Conservation (phyloP, 495 filamentous ascomycete species). For the Hypomontagnella monticulosa region DNA sequence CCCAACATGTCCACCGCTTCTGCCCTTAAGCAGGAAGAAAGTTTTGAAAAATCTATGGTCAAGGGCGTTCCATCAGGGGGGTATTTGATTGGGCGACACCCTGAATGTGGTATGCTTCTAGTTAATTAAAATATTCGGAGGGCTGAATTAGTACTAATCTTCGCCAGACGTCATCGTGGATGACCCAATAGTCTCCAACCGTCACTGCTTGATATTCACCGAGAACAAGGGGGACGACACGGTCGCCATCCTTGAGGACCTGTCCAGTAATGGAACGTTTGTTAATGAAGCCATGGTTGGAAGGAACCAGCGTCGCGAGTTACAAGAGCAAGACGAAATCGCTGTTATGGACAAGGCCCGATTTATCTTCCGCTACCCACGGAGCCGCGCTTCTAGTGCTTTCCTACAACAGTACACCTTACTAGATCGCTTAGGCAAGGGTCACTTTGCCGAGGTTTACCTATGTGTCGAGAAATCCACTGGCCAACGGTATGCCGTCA, state of each 20-base stretch:
- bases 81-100: conserved; percentile 91
- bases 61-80: conserved; percentile 75
- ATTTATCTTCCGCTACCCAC: conserved; percentile 91
- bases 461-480: conserved; percentile 86
- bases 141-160: conserved; percentile 31
- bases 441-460: conserved; percentile 96
- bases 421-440: conserved; percentile 89
- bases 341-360: conserved; percentile 81
- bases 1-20: conserved; percentile 51
- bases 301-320: conserved; percentile 87
- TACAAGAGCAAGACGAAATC: conserved; percentile 90
- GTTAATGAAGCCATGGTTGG: conserved; percentile 92
- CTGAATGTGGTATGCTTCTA: conserved; percentile 82
- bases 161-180: conserved; percentile 78
- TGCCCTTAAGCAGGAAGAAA: conserved; percentile 63
- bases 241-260: conserved; percentile 86
- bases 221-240: conserved; percentile 84
- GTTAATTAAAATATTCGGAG: background rate
- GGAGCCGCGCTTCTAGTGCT: conserved; percentile 73
- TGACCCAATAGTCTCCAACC: conserved; percentile 89
- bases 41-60: conserved; percentile 65
- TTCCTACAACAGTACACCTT: conserved; percentile 90
- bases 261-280: conserved; percentile 96
- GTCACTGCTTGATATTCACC: conserved; percentile 89
- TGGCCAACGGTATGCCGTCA: conserved; percentile 88